Percentiles rank a stretch among this genome's conserved stretches.
These are phyloP conservation scores for Ceriops tagal DNA, from an alignment of 345 rosid genomes.

Conservation along the genomic window DNA sequence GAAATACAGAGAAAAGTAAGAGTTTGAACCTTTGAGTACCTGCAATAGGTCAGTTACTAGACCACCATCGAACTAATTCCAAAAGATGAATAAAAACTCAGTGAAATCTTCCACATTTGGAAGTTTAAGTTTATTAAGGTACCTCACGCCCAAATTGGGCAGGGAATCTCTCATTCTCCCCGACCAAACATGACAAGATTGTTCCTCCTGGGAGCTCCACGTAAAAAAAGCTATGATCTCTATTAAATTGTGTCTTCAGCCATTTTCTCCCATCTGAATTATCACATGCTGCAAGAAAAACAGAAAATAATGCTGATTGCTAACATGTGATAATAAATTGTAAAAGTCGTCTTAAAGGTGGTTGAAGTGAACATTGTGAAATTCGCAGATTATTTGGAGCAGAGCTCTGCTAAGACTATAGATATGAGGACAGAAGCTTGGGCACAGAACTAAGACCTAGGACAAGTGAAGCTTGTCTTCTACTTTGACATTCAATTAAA, in stretches of 20 bases:
- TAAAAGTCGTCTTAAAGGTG: slow-evolving; percentile 1
- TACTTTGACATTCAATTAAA: not conserved
- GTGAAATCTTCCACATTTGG: too few relatives aligned
- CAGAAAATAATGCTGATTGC: slow-evolving; percentile 2
- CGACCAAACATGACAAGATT: slow-evolving; percentile 50
- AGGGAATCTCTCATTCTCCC: slow-evolving; percentile 77
- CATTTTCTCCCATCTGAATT: slow-evolving; percentile 63
- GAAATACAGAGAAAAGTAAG: too few relatives aligned
- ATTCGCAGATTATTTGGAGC: not conserved
- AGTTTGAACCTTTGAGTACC: too few relatives aligned
- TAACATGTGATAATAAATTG: slow-evolving; percentile 1
- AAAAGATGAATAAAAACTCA: too few relatives aligned
- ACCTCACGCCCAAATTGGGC: slow-evolving; percentile 96
- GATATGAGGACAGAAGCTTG: not conserved
- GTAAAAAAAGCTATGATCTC: slow-evolving; percentile 61
- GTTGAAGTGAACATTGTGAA: not conserved
- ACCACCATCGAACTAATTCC: too few relatives aligned
- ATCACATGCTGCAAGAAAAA: slow-evolving; percentile 40
- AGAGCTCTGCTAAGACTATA: not conserved
- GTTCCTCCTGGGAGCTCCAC: slow-evolving; percentile 75
- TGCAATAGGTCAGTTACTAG: too few relatives aligned
- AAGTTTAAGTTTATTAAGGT: not conserved
- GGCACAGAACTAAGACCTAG: not conserved
- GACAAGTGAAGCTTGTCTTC: not conserved
- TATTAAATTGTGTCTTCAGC: slow-evolving; percentile 57